Evolutionary conservation across 495 filamentous ascomycete species (phyloP).

Genomic region (Jackrogersella multiformis): DNA sequence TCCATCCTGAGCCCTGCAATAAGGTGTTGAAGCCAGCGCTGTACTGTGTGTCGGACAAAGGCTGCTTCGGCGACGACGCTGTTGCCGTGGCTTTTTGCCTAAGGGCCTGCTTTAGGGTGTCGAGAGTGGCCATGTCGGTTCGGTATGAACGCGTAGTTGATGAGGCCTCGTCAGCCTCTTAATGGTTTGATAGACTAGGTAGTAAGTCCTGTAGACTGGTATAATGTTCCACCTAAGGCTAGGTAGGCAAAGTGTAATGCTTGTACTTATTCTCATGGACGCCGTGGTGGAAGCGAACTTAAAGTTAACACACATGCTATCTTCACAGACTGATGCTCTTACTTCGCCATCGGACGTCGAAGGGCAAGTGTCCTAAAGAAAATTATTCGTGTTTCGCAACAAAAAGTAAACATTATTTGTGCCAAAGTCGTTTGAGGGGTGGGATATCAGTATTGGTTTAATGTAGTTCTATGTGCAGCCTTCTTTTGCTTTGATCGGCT

Average conservation of each 20-base stretch:
- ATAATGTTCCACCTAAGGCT: background rate
- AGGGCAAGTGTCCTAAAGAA: too few relatives aligned
- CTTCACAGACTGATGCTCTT: background rate
- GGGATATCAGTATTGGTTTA: background rate
- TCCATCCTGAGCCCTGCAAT: conserved; percentile 53
- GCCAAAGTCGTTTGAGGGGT: background rate
- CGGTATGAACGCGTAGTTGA: background rate
- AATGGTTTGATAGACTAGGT: background rate
- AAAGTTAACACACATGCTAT: too few relatives aligned
- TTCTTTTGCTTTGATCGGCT: background rate
- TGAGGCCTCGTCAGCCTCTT: background rate
- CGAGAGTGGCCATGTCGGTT: conserved; percentile 62
- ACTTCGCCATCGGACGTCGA: too few relatives aligned
- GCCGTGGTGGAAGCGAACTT: too few relatives aligned
- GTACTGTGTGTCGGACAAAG: conserved; percentile 65
- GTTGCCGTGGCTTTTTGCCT: conserved; percentile 50
- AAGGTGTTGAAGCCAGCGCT: conserved; percentile 63
- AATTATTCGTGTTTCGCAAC: too few relatives aligned
- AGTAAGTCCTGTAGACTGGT: background rate
- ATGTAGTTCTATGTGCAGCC: background rate
- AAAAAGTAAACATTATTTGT: too few relatives aligned
- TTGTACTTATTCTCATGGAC: too few relatives aligned
- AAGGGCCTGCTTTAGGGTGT: conserved; percentile 60
- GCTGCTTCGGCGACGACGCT: conserved; percentile 46
- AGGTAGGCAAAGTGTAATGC: too few relatives aligned